Conservation (phyloP, 23 red algal genomes). For the Gracilaria vermiculophylla region DNA sequence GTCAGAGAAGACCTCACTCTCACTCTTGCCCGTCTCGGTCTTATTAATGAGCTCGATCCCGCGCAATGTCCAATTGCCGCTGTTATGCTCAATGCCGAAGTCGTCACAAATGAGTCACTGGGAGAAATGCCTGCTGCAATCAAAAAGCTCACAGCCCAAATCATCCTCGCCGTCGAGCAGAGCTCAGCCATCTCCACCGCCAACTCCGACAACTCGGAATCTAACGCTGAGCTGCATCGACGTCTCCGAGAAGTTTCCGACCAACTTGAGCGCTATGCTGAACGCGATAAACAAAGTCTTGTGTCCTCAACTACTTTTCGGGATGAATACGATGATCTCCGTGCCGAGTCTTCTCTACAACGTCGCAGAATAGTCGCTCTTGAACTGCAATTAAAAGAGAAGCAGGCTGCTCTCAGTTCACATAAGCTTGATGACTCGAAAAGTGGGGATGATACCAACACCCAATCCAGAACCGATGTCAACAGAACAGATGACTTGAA, state of each 20-base stretch:
- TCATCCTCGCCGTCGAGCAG: slow-evolving; percentile 39
- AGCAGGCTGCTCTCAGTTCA: slow-evolving; percentile 23
- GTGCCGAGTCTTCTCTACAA: slow-evolving; percentile 16
- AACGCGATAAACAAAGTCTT: slow-evolving; percentile 41
- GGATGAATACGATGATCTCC: slow-evolving; percentile 67
- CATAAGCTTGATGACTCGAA: neutral
- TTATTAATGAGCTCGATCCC: slow-evolving; percentile 34
- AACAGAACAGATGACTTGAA: slow-evolving; percentile 15
- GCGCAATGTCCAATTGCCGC: slow-evolving; percentile 57
- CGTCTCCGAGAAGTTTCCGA: slow-evolving; percentile 62
- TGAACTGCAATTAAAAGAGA: slow-evolving; percentile 44
- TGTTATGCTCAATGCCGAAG: slow-evolving; percentile 45
- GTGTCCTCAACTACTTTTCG: slow-evolving; percentile 48
- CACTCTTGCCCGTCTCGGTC: slow-evolving; percentile 46
- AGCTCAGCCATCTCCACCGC: neutral
- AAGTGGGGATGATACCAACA: slow-evolving; percentile 26
- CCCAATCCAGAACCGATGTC: slow-evolving; percentile 3
- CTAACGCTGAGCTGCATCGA: slow-evolving; percentile 41
- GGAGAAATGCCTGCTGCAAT: slow-evolving; percentile 60
- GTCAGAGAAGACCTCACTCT: slow-evolving; percentile 64
- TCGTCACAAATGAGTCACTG: slow-evolving; percentile 64
- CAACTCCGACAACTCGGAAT: neutral
- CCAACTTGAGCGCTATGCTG: slow-evolving; percentile 66
- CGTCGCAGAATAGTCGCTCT: slow-evolving; percentile 56
- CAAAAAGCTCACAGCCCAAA: slow-evolving; percentile 55